Percentiles rank a stretch among this genome's conserved stretches.
These are phyloP conservation scores for Tulasnella sp. DNA, from an alignment of 768 basidiomycete species.

Conservation along the genomic window DNA sequence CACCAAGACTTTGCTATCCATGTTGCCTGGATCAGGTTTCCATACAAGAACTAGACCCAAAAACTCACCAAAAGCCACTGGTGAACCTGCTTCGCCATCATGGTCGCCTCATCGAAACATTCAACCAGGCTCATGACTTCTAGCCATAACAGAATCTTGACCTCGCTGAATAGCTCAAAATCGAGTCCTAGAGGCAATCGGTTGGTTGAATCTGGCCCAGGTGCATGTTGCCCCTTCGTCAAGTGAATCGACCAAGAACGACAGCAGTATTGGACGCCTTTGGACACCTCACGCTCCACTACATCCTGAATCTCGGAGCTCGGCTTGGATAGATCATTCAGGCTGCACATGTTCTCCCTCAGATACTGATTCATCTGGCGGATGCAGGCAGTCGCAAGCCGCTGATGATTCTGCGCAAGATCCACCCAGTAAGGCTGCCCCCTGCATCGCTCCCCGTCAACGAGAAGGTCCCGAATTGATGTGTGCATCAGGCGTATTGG, in stretches of 20 bases:
- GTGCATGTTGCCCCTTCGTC: background rate
- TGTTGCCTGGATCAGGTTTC: background rate
- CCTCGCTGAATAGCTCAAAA: background rate
- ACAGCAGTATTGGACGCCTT: background rate
- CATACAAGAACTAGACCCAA: too few relatives aligned
- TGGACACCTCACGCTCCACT: background rate
- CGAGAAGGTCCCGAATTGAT: background rate
- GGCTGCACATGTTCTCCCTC: background rate
- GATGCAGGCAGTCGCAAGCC: background rate
- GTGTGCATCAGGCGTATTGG: background rate
- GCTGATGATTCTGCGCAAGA: background rate
- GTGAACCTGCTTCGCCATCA: background rate
- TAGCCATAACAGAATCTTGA: background rate
- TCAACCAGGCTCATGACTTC: conserved; percentile 6
- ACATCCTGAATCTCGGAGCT: background rate
- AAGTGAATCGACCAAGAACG: background rate
- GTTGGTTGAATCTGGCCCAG: background rate
- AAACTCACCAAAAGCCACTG: conserved; percentile 9
- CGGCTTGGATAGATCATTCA: background rate
- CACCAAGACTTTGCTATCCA: background rate
- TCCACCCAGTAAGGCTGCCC: background rate
- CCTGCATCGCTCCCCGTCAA: background rate
- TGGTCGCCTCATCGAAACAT: background rate
- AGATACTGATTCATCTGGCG: background rate
- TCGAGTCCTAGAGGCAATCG: background rate